Evolutionary conservation across 1,139 yeast genomes (phyloP), one percentile per base, ranked within the genome.

Genomic region (Meyerozyma athensensis): DNA sequence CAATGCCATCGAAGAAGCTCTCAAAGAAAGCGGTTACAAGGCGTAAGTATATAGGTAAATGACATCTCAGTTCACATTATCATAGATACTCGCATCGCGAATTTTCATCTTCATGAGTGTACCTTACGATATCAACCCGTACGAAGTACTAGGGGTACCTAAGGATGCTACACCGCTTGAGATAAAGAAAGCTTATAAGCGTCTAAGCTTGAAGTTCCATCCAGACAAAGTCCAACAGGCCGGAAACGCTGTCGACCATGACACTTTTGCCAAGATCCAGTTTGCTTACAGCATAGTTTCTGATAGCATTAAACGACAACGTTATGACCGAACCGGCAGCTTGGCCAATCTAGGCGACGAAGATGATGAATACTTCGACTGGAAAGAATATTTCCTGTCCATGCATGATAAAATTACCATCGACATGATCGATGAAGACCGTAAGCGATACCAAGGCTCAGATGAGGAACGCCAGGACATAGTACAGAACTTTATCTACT

Each of bases 381-480:
- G 95, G 86, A 69, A 70, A 41, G 86, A 77, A 30, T 78, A 80
- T 56, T 85, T 86, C 52, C 72, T 71, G 28, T 63, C 69, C 12
- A 68, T 76, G 49, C 72, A 70, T 54, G 72, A 67, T n/a, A 79
- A 77, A 43, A 79, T 87, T 49, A 81, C 86, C 6, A 71, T 77
- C 22, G 94, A 86, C 39, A 71, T 79, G 73, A 82, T 87, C 40
- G 86, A 79, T 39, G 79, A 81, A 54, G 95, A 87, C 56, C 74
- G 72, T 46, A 45, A 55, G 32, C 73, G 66, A 40, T 87, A 87
- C 53, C 87, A 82, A 49, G 69, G 68, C 10, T 74, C 86, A 12
- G 67, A 63, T 4, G 94, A 86, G 50, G 96, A 87, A 52, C 59
- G 58, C 31, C 65, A 65, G 3, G 96, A 87, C 53, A 72, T 89